A percentile compares a stretch with the other conserved stretches of the same genome.
phyloP scores from a whole-genome alignment of 371 early-diverging fungal genomes.

The Phascolomyces articulosus region DNA sequence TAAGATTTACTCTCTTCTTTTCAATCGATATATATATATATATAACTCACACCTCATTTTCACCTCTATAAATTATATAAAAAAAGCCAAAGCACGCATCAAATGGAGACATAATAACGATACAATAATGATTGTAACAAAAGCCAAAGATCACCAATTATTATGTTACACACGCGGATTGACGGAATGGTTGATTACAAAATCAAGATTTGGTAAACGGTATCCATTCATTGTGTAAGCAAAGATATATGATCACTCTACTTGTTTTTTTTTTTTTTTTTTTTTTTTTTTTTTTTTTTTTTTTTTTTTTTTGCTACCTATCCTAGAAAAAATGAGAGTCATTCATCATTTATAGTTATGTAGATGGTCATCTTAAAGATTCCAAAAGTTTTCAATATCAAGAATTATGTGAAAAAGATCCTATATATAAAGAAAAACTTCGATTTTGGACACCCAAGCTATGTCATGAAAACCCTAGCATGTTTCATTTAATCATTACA shows the following conservation, averaged over 20 bases:
- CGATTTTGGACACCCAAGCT: constrained; percentile 81
- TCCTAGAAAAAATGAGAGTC: not conserved
- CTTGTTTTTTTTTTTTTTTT: too few relatives aligned
- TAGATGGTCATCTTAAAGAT: constrained; percentile 64
- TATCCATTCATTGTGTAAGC: constrained; percentile 68
- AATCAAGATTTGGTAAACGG: constrained; percentile 46
- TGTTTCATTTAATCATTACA: constrained; percentile 77
- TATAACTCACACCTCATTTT: too few relatives aligned
- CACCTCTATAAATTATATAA: too few relatives aligned
- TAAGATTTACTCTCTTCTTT: not conserved
- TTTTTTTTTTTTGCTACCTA: too few relatives aligned
- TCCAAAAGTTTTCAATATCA: constrained; percentile 57
- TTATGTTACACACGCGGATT: constrained; percentile 76
- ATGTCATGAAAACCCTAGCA: constrained; percentile 64
- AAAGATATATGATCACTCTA: not conserved
- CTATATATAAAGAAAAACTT: constrained; percentile 47
- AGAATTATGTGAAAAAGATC: constrained; percentile 44
- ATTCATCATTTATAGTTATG: constrained; percentile 40
- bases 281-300: too few relatives aligned
- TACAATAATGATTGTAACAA: constrained; percentile 80
- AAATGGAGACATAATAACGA: constrained; percentile 61
- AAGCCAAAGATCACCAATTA: constrained; percentile 77
- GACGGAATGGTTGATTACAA: constrained; percentile 74
- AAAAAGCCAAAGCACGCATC: constrained; percentile 5
- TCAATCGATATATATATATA: too few relatives aligned